Base-by-base conservation (phyloP, 139 green algal genomes). In the Raphidocelis subcapitata region DNA sequence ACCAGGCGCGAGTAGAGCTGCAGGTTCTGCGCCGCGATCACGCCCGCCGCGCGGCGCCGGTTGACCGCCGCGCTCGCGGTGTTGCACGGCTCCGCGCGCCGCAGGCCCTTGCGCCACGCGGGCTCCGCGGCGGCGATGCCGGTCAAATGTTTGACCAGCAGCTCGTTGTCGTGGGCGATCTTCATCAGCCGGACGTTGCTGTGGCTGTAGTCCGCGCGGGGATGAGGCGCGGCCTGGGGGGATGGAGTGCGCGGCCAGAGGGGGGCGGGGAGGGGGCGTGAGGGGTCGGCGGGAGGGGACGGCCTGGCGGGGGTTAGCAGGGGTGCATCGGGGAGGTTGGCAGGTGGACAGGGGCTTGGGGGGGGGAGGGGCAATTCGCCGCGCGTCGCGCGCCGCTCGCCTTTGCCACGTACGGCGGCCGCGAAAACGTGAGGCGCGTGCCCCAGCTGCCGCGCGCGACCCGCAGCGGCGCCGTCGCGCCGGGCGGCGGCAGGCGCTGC, bases 101-200 rank as follows among this genome's bases (percentile, higher is more conserved):
- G 23, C 8, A 49, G 62, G 29, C 69, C 47, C 32, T 63, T 68
- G 16, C 24, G 18, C 70, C 61, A 70, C 15, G 28, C 59, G 15
- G 70, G 70, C 16, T 63, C 70, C 47, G 69, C 46, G 15, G 20
- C 33, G 72, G 36, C 61, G 62, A 78, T 78, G 35, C 23, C 55
- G 21, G 51, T 78, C 20, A 78, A 52, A 47, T 36, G 62, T 18
- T 78, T 33, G 24, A 78, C 72, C 36, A 78, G 72, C 51, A 72
- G 31, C 62, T 78, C 47, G 49, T 78, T 78, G 36, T 78, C 72
- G 35, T 67, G 65, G 23, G 72, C 32, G 32, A 78, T 78, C 62
- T 78, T 72, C 62, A 78, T 65, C n/a, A 78, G 72, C 26, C 51
- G 21, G 14, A 44, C 36, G n/a, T 37, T 67, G 62, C 72, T 78